Evolutionary conservation across 805 yeast species (phyloP).

Genomic region (Kodamaea lidongshanica): DNA sequence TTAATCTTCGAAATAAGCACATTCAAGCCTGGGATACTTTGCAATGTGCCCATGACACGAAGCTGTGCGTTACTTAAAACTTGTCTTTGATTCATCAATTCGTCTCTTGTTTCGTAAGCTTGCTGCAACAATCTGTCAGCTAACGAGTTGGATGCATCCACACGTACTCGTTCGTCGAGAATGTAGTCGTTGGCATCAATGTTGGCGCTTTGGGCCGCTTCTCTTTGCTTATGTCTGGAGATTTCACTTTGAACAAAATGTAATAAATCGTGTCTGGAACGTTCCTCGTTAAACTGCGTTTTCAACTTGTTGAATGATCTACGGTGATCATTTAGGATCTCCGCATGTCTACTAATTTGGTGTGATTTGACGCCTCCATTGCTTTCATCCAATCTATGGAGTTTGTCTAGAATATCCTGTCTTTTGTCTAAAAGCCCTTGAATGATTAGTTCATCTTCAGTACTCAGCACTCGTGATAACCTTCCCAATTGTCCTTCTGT

Average conservation of each 20-base stretch:
- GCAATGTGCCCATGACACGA: slow-evolving; percentile 54
- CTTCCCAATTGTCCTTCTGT: slow-evolving; percentile 41
- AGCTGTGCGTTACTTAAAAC: slow-evolving; percentile 58
- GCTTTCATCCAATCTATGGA: slow-evolving; percentile 50
- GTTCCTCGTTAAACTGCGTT: slow-evolving; percentile 58
- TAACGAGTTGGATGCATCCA: slow-evolving; percentile 63
- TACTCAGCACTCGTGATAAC: slow-evolving; percentile 36
- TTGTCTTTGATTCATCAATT: slow-evolving; percentile 65
- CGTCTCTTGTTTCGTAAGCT: slow-evolving; percentile 88
- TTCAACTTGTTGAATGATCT: slow-evolving; percentile 55
- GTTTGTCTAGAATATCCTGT: slow-evolving; percentile 45
- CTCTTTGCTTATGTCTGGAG: slow-evolving; percentile 51
- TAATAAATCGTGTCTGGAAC: slow-evolving; percentile 68
- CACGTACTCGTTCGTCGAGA: slow-evolving; percentile 67
- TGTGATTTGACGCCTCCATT: slow-evolving; percentile 70
- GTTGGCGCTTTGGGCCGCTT: slow-evolving; percentile 14
- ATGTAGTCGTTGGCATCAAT: slow-evolving; percentile 63
- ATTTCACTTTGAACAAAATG: slow-evolving; percentile 76
- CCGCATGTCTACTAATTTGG: slow-evolving; percentile 79
- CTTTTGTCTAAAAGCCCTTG: slow-evolving; percentile 30
- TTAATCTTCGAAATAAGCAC: slow-evolving; percentile 72
- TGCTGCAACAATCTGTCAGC: slow-evolving; percentile 78
- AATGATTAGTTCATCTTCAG: slow-evolving; percentile 21
- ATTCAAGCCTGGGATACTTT: slow-evolving; percentile 77
- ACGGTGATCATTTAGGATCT: slow-evolving; percentile 64